These are phyloP conservation scores for Ceratobasidium sp. DNA, from an alignment of 1,284 basidiomycete species.

Conservation along the genomic window DNA sequence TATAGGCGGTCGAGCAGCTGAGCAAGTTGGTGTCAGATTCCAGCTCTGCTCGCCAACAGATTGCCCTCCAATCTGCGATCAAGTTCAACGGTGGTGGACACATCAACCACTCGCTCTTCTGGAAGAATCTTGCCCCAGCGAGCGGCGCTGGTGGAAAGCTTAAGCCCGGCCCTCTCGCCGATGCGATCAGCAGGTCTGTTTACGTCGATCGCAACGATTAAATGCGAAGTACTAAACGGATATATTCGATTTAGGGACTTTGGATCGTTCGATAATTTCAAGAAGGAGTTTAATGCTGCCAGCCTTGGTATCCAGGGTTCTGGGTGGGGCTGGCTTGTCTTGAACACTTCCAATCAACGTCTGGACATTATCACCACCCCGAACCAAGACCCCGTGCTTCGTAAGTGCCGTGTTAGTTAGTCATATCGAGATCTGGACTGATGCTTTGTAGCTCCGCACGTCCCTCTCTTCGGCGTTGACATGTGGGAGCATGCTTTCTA, in stretches of 20 bases:
- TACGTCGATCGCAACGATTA: conserved; percentile 48
- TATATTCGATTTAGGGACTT: conserved; percentile 62
- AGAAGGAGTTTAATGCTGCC: conserved; percentile 79
- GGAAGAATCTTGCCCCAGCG: conserved; percentile 87
- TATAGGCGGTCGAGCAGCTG: conserved; percentile 51
- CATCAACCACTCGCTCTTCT: conserved; percentile 94
- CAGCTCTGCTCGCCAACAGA: conserved; percentile 73
- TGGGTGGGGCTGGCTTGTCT: conserved; percentile 97
- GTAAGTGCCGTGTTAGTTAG: conserved; percentile 44
- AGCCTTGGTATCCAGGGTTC: conserved; percentile 97
- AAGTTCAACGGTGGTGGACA: conserved; percentile 83
- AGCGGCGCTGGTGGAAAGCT: conserved; percentile 50
- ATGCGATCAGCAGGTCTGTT: conserved; percentile 66
- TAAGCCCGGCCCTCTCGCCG: conserved; percentile 66
- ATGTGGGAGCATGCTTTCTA: conserved; percentile 84
- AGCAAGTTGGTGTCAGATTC: conserved; percentile 56
- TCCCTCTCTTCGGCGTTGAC: conserved; percentile 89
- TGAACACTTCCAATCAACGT: conserved; percentile 52
- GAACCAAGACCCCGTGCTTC: conserved; percentile 90
- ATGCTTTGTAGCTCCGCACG: conserved; percentile 59
- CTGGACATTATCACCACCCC: conserved; percentile 69
- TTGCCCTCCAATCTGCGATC: conserved; percentile 78
- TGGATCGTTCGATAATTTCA: conserved; percentile 80
- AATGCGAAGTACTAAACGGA: background rate
- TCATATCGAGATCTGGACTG: background rate